A percentile compares a stretch with the other conserved stretches of the same genome.
phyloP scores from a whole-genome alignment of 345 rosid genomes.

The Ceriops zippeliana region DNA sequence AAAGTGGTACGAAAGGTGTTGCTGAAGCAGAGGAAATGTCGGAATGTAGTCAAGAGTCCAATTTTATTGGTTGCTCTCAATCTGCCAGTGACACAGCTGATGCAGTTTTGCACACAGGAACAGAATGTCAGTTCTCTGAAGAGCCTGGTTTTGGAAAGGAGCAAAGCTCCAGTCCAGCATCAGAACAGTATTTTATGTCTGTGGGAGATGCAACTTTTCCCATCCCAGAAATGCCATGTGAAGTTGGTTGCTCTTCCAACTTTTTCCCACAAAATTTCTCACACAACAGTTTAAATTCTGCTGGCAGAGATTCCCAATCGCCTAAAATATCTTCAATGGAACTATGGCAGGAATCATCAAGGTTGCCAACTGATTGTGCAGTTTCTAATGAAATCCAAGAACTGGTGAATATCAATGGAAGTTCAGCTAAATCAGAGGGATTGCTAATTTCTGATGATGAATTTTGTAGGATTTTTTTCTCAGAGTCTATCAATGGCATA shows the following conservation, averaged over 20 bases:
- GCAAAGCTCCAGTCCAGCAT: conserved; percentile 46
- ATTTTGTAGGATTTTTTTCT: conserved; percentile 74
- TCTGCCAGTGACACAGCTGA: conserved; percentile 53
- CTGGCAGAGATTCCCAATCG: conserved; percentile 40
- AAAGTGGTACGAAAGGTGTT: conserved; percentile 40
- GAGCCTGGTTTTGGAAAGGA: conserved; percentile 44
- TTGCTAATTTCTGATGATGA: conserved; percentile 78
- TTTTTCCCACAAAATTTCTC: conserved; percentile 39
- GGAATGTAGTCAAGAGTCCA: conserved; percentile 87
- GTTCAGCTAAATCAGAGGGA: conserved; percentile 42
- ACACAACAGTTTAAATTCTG: conserved; percentile 35
- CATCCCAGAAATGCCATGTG: conserved; percentile 54
- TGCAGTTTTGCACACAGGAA: conserved; percentile 36
- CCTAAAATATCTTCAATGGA: conserved; percentile 48
- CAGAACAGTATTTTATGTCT: conserved; percentile 48
- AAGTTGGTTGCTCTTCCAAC: conserved; percentile 49
- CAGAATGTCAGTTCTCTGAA: conserved; percentile 45
- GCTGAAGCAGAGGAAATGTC: conserved; percentile 70
- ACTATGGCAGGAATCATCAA: conserved; percentile 34
- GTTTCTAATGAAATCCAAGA: conserved; percentile 42
- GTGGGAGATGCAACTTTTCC: conserved; percentile 44
- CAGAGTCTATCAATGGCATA: conserved; percentile 46
- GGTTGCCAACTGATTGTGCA: conserved; percentile 37
- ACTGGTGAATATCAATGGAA: conserved; percentile 31
- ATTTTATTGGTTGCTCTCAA: conserved; percentile 51